Conservation (phyloP, 2,329 filamentous ascomycete species). For the Microsporum audouinii region DNA sequence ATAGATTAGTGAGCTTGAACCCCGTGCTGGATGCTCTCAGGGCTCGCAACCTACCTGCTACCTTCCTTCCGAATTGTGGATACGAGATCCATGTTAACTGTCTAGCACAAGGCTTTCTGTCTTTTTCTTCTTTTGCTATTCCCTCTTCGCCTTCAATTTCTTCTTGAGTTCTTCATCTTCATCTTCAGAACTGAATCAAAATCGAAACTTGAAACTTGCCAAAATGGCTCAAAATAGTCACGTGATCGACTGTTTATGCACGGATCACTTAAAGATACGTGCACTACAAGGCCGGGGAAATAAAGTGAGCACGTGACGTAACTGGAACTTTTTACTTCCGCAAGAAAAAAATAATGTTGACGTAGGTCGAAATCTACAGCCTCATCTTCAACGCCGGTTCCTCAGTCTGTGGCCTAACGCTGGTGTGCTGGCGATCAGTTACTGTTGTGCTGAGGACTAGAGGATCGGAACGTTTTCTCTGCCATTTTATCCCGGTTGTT, state of each 20-base stretch:
- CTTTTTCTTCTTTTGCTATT: background rate
- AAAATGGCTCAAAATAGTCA: background rate
- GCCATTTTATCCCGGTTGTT: background rate
- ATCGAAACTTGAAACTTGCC: background rate
- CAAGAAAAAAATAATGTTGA: background rate
- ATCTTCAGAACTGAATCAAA: background rate
- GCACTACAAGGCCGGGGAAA: background rate
- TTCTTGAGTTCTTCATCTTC: background rate
- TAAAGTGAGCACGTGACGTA: background rate
- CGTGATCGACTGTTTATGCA: background rate
- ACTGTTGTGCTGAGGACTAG: background rate
- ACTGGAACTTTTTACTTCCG: background rate
- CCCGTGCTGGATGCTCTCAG: background rate
- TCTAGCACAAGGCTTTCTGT: slow-evolving; percentile 5
- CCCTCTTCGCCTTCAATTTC: background rate
- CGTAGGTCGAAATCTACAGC: background rate
- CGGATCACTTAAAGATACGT: background rate
- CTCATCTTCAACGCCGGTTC: background rate
- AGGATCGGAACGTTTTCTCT: background rate
- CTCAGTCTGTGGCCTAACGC: background rate
- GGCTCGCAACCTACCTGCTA: slow-evolving; percentile 44
- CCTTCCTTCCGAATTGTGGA: slow-evolving; percentile 86
- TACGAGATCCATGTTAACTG: slow-evolving; percentile 69
- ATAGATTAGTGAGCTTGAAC: slow-evolving; percentile 9
- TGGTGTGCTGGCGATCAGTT: background rate